A percentile compares a stretch with the other conserved stretches of the same genome.
Conservation (phyloP, 805 yeast species). For the Candida boleticola region DNA sequence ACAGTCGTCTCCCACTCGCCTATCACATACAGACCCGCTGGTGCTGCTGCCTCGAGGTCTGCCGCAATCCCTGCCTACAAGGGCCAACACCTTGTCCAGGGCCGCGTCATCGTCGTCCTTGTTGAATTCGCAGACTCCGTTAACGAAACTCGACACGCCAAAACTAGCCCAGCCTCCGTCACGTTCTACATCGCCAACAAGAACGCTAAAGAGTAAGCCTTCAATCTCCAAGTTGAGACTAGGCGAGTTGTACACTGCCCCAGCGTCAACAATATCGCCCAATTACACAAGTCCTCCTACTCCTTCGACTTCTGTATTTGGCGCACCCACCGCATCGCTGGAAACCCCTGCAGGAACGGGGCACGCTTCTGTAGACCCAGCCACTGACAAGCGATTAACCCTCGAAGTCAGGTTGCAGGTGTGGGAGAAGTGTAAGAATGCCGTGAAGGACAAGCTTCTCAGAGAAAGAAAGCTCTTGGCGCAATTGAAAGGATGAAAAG, state of each 20-base stretch:
- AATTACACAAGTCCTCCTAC: slow-evolving; percentile 2
- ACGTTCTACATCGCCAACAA: slow-evolving; percentile 6
- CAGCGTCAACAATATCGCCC: slow-evolving; percentile 5
- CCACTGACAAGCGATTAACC: too few relatives aligned
- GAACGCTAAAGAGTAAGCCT: slow-evolving; percentile 16
- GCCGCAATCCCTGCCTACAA: slow-evolving; percentile 4
- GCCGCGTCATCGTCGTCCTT: not conserved
- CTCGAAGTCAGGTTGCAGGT: slow-evolving; percentile 14
- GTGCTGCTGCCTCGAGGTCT: not conserved
- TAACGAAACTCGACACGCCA: slow-evolving; percentile 4
- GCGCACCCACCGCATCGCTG: not conserved
- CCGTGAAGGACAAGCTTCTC: slow-evolving; percentile 22
- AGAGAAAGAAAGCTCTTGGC: slow-evolving; percentile 12
- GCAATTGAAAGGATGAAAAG: too few relatives aligned
- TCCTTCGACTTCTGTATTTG: not conserved
- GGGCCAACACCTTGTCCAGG: not conserved
- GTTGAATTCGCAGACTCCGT: not conserved
- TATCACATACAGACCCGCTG: not conserved
- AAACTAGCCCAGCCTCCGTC: not conserved
- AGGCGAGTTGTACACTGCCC: slow-evolving; percentile 22
- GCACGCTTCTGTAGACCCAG: too few relatives aligned
- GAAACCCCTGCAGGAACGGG: not conserved
- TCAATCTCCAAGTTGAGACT: slow-evolving; percentile 21
- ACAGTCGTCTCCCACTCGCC: not conserved
- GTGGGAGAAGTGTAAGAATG: slow-evolving; percentile 28